Evolutionary conservation across 2,329 filamentous ascomycete species (phyloP), one percentile per base, ranked within the genome.

Genomic region (Penicillium sumatraense): DNA sequence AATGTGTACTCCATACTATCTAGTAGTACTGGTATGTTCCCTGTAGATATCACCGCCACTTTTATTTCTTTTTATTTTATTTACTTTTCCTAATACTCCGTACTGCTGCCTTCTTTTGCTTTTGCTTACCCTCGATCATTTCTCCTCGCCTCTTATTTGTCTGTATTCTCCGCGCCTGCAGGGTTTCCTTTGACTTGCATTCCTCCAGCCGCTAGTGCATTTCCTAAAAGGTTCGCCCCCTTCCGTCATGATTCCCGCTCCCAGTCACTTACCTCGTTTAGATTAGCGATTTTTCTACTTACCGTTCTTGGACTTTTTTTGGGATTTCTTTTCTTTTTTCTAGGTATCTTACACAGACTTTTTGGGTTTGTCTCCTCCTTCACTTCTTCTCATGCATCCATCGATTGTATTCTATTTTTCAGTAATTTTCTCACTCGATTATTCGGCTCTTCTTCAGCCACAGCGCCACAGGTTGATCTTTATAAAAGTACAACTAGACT

Each of bases 171-270:
- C 24, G 44, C 35, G 21, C 35, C 57, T 62, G 56, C 60, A 62
- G 56, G 53, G 58, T 51, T 46, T 49, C 57, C 55, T n/a, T n/a
- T 54, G 58, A 57, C 53, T 59, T 59, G 52, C 60, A 61, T 59
- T 57, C 57, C 53, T 55, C 53, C 47, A 52, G 35, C 53, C 51
- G 40, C 56, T 62, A 61, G 56, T 36, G 59, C 53, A 58, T 57
- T 60, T 65, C 46, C 59, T 44, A 44, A 44, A 44, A 26, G 40
- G 40, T 44, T 44, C 40, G 40, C 40, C 62, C 62, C 62, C 61
- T 65, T 65, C 62, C 62, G 62, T 65, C 61, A 63, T 62, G 41
- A 49, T 56, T 58, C 49, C 57, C 49, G 40, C 40, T 44, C 51
- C 52, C 45, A 54, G 49, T 56, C 51, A 54, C 57, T 60, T 58